Conservation (phyloP, 2,329 filamentous ascomycete genomes). For the Podosphaera leucotricha region DNA sequence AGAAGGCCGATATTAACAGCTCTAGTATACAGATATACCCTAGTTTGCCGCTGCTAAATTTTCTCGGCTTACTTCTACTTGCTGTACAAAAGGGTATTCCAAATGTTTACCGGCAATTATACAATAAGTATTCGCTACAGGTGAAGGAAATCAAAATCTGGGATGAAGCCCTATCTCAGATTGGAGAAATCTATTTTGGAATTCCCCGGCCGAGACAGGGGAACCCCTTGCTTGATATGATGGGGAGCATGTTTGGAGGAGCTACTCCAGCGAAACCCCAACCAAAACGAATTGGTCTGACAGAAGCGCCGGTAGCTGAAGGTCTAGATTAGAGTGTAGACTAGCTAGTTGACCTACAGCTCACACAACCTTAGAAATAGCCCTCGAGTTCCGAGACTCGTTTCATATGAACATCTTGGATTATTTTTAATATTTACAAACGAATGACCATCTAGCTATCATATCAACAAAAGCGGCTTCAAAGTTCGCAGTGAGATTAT, state of each 20-base stretch:
- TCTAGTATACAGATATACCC: slow-evolving; percentile 68
- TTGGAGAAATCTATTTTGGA: slow-evolving; percentile 92
- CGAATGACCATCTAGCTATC: too few species aligned
- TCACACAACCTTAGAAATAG: too few species aligned
- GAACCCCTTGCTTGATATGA: slow-evolving; percentile 93
- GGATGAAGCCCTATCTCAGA: slow-evolving; percentile 61
- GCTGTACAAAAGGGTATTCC: slow-evolving; percentile 54
- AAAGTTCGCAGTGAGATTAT: too few species aligned
- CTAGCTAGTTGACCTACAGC: too few species aligned
- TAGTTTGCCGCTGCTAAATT: slow-evolving; percentile 82
- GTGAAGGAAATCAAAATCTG: slow-evolving; percentile 57
- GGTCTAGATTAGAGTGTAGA: slow-evolving; percentile 28
- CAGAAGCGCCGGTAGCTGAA: slow-evolving; percentile 28
- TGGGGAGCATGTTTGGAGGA: slow-evolving; percentile 74
- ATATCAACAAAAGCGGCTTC: too few species aligned
- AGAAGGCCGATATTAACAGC: slow-evolving; percentile 54
- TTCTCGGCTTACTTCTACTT: slow-evolving; percentile 63
- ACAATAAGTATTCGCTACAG: slow-evolving; percentile 56
- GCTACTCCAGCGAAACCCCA: slow-evolving; percentile 20
- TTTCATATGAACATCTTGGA: too few species aligned
- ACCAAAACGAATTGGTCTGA: slow-evolving; percentile 16
- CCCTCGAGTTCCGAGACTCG: too few species aligned
- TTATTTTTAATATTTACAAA: too few species aligned
- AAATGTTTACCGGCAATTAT: slow-evolving; percentile 62
- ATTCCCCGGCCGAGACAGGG: slow-evolving; percentile 72